Evolutionary conservation across 176 grass and related monocot genomes (phyloP).

Genomic region (Cymbopogon citratus): DNA sequence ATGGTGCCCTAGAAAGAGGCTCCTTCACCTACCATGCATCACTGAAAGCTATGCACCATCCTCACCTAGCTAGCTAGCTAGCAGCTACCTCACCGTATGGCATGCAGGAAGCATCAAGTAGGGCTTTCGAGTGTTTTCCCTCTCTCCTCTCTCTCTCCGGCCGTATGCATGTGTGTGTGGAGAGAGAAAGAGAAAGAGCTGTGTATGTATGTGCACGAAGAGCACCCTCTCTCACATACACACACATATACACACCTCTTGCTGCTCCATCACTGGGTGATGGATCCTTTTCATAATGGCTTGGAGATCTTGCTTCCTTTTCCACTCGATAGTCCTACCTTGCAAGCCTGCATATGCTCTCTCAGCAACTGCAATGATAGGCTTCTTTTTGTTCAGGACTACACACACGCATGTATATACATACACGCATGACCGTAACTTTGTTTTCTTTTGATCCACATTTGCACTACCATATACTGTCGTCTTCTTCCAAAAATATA

Average conservation of each 20-base stretch:
- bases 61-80: neutral
- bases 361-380: constrained; percentile 57
- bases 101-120: constrained; percentile 41
- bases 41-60: constrained; percentile 84
- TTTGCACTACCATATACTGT: neutral
- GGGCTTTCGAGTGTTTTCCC: constrained; percentile 31
- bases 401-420: neutral
- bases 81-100: constrained; percentile 10
- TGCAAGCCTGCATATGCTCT: constrained; percentile 59
- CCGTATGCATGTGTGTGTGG: neutral
- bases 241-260: neutral
- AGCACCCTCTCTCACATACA: neutral
- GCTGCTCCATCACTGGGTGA: constrained; percentile 45
- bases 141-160: neutral
- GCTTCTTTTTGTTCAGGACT: constrained; percentile 41
- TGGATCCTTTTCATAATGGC: constrained; percentile 85
- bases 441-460: constrained; percentile 10
- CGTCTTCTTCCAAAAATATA: neutral
- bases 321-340: constrained; percentile 64
- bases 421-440: neutral
- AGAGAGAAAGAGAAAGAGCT: neutral
- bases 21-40: constrained; percentile 79
- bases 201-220: neutral
- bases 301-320: constrained; percentile 58
- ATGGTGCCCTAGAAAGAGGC: constrained; percentile 44